Evolutionary conservation across 257 asterid genomes (phyloP), one percentile per base, ranked within the genome.

Genomic region (Solanum boliviense): DNA sequence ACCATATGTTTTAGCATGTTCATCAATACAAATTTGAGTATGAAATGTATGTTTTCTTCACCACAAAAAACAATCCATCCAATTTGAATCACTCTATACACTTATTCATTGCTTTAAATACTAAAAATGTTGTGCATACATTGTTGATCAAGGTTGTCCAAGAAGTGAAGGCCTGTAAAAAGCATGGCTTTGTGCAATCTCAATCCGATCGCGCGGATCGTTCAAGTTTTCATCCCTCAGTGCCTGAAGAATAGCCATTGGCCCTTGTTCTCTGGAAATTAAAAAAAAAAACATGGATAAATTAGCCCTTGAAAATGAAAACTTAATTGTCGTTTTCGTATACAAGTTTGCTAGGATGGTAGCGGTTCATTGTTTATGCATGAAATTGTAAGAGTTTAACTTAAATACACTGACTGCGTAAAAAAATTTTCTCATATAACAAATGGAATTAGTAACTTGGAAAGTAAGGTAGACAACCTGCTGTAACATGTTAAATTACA

Each of bases 161-260:
- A 96, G 98, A 81, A 96, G 98, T 81, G 99, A 96, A 87, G 99
- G 99, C 93, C 95, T 91, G 88, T 94, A 96, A 78, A 95, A 92
- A n/a, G 95, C 98, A 91, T 93, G 98, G 7, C 93, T 94, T 78
- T 96, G 99, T 10, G 99, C 98, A 68, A 96, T 92, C 94, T 93
- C 95, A 36, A 96, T 96, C 8, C 99, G 93, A 29, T 96, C 99
- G 4, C 99, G 96, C 0, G 99, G 99, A 90, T 96, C 98, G 5
- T 96, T 96, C 88, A 95, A 90, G 91, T 92, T 94, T 84, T 96
- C 95, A 88, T 96, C 99, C 86, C 95, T 92, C 73, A 96, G 79
- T 41, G 99, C 99, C 85, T 94, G 93, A 83, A 96, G 99, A 88
- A 96, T 96, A 16, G 93, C 98, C 82, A 90, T 62, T 4, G 89